Evolutionary conservation across 2,329 filamentous ascomycete genomes (phyloP), one percentile per base, ranked within the genome.

Genomic region (Corniculantispora saksenae): DNA sequence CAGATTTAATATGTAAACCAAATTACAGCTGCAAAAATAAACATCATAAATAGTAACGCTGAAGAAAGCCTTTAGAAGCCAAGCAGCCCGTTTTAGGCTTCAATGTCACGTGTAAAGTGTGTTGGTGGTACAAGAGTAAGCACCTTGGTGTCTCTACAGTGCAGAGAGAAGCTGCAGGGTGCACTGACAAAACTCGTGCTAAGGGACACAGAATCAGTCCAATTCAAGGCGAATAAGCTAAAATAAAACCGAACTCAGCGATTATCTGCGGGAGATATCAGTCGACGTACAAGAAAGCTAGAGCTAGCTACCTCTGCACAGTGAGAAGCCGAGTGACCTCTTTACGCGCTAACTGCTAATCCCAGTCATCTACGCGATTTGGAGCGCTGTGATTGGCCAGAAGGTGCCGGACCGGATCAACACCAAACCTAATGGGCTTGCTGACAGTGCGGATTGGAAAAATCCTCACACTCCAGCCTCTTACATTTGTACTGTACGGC

Each of bases 371-470:
- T 29, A 56, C 61, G 61, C 61, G 58, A 47, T 27, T 60, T 40
- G 29, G 19, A 15, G 29, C 21, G 25, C 17, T 72, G 57, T 77
- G 69, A 77, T 67, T 76, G 73, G 73, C 15, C 67, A 66, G 66
- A 63, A 62, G 61, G 56, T 64, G 65, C 72, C 75, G 73, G 74
- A 76, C 71, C 74, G 74, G 74, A 77, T 76, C 75, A 77, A 77
- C 75, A 73, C 75, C 76, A 76, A 77, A 77, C 76, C 75, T 75
- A 72, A 74, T 71, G 61, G 56, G 66, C 70, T 70, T 70, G 70
- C 71, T 73, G 67, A 79, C 76, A 79, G 77, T 79, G 77, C 77
- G 77, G 76, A 78, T 78, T 78, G 74, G 73, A 77, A 79, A 77
- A 78, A 72, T 74, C 71, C 71, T 77, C 69, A 78, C 76, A 77